phyloP scores from a whole-genome alignment of 2,329 filamentous ascomycete genomes.

The Periconia digitata region DNA sequence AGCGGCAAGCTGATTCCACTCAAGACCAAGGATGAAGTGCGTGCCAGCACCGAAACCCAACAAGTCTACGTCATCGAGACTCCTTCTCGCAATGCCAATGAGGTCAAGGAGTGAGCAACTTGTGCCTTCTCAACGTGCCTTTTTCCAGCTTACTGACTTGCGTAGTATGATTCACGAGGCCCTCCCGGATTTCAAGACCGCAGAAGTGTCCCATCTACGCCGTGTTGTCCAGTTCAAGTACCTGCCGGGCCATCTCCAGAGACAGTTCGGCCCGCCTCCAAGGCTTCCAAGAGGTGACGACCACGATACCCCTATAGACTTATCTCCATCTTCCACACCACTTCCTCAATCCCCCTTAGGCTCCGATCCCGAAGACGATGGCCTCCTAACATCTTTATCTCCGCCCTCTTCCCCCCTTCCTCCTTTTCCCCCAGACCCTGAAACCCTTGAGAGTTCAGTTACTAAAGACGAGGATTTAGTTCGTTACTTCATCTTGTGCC shows the following conservation, averaged over 20 bases:
- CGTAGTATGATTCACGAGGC: slow-evolving; percentile 50
- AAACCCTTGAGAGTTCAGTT: slow-evolving; percentile 19
- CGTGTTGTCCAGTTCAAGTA: slow-evolving; percentile 73
- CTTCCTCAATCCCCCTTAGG: slow-evolving; percentile 9
- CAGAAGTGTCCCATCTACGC: slow-evolving; percentile 63
- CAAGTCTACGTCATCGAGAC: slow-evolving; percentile 71
- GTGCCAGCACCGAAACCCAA: slow-evolving; percentile 55
- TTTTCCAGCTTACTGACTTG: slow-evolving; percentile 8
- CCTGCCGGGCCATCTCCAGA: slow-evolving; percentile 63
- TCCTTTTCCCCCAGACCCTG: slow-evolving; percentile 6
- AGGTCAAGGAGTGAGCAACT: slow-evolving; percentile 67
- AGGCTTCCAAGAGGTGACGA: slow-evolving; percentile 39
- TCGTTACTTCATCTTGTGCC: slow-evolving; percentile 56
- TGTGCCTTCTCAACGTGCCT: slow-evolving; percentile 8
- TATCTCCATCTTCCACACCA: slow-evolving; percentile 25
- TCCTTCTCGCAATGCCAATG: slow-evolving; percentile 71
- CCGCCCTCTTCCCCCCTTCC: slow-evolving; percentile 18
- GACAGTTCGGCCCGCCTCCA: slow-evolving; percentile 34
- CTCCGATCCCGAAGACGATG: slow-evolving; percentile 22
- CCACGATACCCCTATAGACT: slow-evolving; percentile 29
- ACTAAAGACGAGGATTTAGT: slow-evolving; percentile 37
- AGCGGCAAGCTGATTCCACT: slow-evolving; percentile 38
- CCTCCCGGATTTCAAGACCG: slow-evolving; percentile 45
- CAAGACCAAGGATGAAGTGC: slow-evolving; percentile 54
- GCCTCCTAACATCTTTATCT: slow-evolving; percentile 29